phyloP scores from a whole-genome alignment of 768 basidiomycete species.

The Leucosporidium yakuticum region DNA sequence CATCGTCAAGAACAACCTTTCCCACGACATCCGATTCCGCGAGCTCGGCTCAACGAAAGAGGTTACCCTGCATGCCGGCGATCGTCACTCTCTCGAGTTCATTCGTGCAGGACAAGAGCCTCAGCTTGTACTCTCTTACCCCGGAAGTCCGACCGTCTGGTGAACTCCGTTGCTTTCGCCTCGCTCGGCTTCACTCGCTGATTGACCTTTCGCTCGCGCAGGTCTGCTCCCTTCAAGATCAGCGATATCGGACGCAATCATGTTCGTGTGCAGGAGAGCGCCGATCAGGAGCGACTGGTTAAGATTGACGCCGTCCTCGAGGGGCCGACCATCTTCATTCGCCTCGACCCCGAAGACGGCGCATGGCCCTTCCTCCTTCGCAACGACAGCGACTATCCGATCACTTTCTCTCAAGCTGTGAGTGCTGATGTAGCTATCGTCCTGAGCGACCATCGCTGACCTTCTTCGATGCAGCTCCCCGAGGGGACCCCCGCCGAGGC shows the following conservation, averaged over 20 bases:
- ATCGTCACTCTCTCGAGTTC: conserved; percentile 62
- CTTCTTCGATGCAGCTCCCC: conserved; percentile 29
- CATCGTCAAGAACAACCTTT: conserved; percentile 73
- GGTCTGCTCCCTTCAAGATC: conserved; percentile 88
- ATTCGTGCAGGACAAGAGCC: conserved; percentile 63
- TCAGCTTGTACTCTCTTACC: conserved; percentile 73
- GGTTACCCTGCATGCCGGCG: conserved; percentile 60
- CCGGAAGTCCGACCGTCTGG: conserved; percentile 81
- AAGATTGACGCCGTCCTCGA: conserved; percentile 73
- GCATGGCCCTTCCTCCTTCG: conserved; percentile 86
- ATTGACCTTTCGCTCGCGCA: conserved; percentile 41
- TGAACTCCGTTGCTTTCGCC: conserved; percentile 43
- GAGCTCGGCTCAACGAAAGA: conserved; percentile 72
- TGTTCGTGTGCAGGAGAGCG: conserved; percentile 55
- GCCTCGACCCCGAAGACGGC: conserved; percentile 59
- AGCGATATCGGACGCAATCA: conserved; percentile 82
- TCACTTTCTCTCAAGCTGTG: conserved; percentile 72
- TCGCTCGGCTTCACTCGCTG: no score
- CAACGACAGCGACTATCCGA: conserved; percentile 70
- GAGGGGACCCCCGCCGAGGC: conserved; percentile 1
- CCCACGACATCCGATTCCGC: conserved; percentile 66
- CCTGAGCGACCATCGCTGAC: neutral
- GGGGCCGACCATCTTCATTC: conserved; percentile 83
- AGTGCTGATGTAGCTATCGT: conserved; percentile 8
- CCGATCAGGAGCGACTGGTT: conserved; percentile 52